phyloP scores from a whole-genome alignment of 257 asterid genomes.

The Nicotiana obtusifolia region DNA sequence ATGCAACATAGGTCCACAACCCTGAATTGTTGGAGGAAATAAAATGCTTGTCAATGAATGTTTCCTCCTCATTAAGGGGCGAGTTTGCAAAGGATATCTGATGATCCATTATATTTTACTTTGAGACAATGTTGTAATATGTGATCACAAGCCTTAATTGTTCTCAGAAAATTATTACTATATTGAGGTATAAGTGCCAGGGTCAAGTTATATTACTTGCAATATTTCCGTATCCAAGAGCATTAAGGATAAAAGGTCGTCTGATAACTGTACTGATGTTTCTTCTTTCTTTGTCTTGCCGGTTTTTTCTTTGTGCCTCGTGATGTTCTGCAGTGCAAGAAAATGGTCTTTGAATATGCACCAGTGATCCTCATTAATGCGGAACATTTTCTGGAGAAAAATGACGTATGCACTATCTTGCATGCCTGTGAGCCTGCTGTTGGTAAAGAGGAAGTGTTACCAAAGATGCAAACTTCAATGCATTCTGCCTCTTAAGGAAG shows the following conservation, averaged over 20 bases:
- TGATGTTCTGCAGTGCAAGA: conserved; percentile 67
- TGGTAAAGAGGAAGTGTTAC: conserved; percentile 14
- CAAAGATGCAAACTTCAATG: conserved; percentile 24
- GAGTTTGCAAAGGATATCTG: background rate
- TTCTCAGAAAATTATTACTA: background rate
- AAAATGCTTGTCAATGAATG: background rate
- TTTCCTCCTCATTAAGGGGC: background rate
- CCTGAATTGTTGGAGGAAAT: background rate
- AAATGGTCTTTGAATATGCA: conserved; percentile 72
- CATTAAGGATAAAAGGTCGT: background rate
- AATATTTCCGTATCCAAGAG: background rate
- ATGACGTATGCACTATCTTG: conserved; percentile 54
- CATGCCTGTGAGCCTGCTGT: conserved; percentile 51
- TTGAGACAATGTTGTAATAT: background rate
- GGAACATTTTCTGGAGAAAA: conserved; percentile 68
- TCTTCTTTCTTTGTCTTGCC: background rate
- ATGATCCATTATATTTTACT: background rate
- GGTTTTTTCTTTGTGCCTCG: background rate
- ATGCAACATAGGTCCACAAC: background rate
- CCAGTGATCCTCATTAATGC: conserved; percentile 76
- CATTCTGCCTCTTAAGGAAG: conserved; percentile 45
- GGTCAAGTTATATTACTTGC: background rate
- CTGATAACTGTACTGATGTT: background rate
- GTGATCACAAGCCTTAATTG: background rate
- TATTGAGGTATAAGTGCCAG: background rate